Percentiles rank a stretch among this genome's conserved stretches.
These are phyloP conservation scores for Monosporascus sp. DNA, from an alignment of 2,329 filamentous ascomycete genomes.

Conservation along the genomic window DNA sequence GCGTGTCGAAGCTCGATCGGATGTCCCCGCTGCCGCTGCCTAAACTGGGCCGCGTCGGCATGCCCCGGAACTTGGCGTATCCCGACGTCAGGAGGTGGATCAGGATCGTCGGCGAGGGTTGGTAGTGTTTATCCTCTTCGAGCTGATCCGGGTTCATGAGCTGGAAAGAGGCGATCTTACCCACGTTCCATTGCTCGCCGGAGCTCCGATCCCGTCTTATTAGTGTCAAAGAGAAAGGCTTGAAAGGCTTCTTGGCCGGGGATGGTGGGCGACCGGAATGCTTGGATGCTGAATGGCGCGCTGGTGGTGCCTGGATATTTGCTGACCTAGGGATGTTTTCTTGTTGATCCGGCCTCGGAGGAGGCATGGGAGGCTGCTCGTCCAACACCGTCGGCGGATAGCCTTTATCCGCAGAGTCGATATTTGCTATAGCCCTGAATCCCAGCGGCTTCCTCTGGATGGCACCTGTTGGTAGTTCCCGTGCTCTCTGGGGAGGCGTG, in stretches of 20 bases:
- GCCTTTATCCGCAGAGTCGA: conserved; percentile 4
- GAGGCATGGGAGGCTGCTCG: conserved; percentile 7
- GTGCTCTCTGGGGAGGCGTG: conserved; percentile 1
- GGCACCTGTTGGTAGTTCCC: conserved; percentile 1
- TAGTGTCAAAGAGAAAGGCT: conserved; percentile 54
- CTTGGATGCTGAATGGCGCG: conserved; percentile 13
- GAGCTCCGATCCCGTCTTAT: conserved; percentile 70
- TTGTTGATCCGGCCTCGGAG: conserved; percentile 3
- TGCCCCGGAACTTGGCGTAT: conserved; percentile 52
- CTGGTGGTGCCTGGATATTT: conserved; percentile 9
- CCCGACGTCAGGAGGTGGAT: conserved; percentile 51
- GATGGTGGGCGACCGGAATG: conserved; percentile 2
- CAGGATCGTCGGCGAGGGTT: conserved; percentile 39
- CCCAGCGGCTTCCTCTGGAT: conserved; percentile 16
- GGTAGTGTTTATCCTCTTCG: conserved; percentile 23
- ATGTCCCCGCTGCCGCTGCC: conserved; percentile 9
- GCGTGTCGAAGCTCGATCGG: conserved; percentile 20
- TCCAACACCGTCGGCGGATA: conserved; percentile 4
- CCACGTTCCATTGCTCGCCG: conserved; percentile 71
- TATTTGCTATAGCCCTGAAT: conserved; percentile 7
- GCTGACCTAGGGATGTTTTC: conserved; percentile 1
- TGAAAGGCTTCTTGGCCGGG: conserved; percentile 25
- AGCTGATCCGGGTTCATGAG: conserved; percentile 33
- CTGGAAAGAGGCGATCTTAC: conserved; percentile 55
- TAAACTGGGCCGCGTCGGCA: conserved; percentile 33